A percentile compares a stretch with the other conserved stretches of the same genome.
phyloP scores from a whole-genome alignment of 2,329 filamentous ascomycete species.

The Uncinocarpus reesii region DNA sequence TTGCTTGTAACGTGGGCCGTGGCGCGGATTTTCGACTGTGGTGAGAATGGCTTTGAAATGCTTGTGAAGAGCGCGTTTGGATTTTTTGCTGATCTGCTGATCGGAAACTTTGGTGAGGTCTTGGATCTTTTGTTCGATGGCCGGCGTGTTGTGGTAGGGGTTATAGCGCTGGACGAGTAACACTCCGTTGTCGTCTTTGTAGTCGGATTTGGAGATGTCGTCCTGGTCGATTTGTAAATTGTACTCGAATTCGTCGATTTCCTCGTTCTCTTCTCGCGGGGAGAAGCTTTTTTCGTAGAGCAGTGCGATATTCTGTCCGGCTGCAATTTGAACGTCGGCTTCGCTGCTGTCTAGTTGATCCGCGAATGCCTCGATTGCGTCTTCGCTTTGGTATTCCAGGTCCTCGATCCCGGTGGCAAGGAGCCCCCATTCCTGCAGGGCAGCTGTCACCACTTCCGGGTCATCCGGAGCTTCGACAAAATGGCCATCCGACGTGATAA shows the following conservation, averaged over 20 bases:
- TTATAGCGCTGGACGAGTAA: constrained; percentile 54
- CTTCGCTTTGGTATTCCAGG: constrained; percentile 58
- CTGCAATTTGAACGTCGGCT: constrained; percentile 61
- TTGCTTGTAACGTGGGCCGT: constrained; percentile 56
- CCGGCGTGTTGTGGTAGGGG: constrained; percentile 53
- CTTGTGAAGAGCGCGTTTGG: constrained; percentile 55
- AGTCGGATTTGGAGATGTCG: constrained; percentile 24
- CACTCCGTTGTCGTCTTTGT: constrained; percentile 32
- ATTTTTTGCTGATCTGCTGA: constrained; percentile 55
- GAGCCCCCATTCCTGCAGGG: constrained; percentile 68
- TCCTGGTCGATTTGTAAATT: constrained; percentile 38
- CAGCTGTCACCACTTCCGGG: constrained; percentile 59
- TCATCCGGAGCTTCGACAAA: constrained; percentile 62
- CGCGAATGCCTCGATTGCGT: constrained; percentile 67
- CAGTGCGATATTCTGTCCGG: constrained; percentile 70
- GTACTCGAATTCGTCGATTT: constrained; percentile 36
- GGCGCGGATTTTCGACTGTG: constrained; percentile 55
- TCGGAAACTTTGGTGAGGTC: constrained; percentile 51
- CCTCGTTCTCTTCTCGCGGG: constrained; percentile 47
- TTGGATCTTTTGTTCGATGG: constrained; percentile 50
- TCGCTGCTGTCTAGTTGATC: constrained; percentile 74
- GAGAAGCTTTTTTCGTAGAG: constrained; percentile 66
- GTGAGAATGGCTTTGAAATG: constrained; percentile 57
- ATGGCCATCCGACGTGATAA: constrained; percentile 68
- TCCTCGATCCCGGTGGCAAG: constrained; percentile 69